Percentiles rank a stretch among this genome's conserved stretches.
Evolutionary conservation across 2,329 filamentous ascomycete species (phyloP).

Genomic region (Paracamarosporium sp.): DNA sequence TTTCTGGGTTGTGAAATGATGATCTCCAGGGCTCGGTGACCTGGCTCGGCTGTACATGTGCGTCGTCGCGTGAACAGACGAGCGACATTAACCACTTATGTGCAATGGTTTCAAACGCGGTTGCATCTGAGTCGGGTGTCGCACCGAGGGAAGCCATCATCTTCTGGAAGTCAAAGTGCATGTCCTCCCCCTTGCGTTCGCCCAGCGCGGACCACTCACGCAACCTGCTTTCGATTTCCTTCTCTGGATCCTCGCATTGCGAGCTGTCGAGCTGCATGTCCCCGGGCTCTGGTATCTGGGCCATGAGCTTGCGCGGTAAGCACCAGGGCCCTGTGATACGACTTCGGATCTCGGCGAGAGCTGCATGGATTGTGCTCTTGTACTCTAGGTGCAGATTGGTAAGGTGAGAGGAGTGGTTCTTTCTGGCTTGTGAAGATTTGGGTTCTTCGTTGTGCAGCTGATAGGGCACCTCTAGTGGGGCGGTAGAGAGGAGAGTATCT

Average conservation of each 20-base stretch:
- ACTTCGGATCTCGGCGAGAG: constrained; percentile 42
- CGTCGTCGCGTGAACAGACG: constrained; percentile 23
- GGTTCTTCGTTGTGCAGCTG: constrained; percentile 59
- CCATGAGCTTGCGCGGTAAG: constrained; percentile 29
- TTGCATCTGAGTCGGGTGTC: constrained; percentile 26
- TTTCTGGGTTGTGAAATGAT: constrained; percentile 38
- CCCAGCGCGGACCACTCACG: constrained; percentile 34
- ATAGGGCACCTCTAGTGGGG: constrained; percentile 56
- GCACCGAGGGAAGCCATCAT: constrained; percentile 45
- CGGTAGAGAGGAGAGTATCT: constrained; percentile 55
- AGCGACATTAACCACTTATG: constrained; percentile 36
- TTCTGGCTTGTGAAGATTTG: constrained; percentile 55
- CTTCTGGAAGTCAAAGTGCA: constrained; percentile 37
- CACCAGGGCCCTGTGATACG: constrained; percentile 35
- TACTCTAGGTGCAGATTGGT: constrained; percentile 46
- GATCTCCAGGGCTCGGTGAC: constrained; percentile 32
- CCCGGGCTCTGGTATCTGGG: constrained; percentile 22
- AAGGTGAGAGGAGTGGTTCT: constrained; percentile 39
- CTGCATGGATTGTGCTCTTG: constrained; percentile 45
- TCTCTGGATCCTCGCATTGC: constrained; percentile 31
- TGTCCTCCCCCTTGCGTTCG: constrained; percentile 30
- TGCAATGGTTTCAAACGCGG: constrained; percentile 17
- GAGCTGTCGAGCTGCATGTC: constrained; percentile 13
- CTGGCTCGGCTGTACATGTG: constrained; percentile 8
- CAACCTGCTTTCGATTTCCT: constrained; percentile 35